Conservation (phyloP, 441 rosid species). For the Pelargonium cotyledonis region DNA sequence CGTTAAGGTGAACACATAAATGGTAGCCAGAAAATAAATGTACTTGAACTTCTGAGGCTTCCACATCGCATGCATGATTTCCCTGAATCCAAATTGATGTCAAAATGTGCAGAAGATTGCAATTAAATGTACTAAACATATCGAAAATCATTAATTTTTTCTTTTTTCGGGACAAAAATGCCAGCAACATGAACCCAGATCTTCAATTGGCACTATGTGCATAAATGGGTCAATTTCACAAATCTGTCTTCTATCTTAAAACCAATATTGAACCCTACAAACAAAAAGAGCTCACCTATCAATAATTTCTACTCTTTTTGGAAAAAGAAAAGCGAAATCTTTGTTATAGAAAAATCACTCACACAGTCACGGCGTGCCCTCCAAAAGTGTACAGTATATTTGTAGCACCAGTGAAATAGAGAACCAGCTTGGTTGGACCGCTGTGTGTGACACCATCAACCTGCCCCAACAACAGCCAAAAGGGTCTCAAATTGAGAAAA, state of each 20-base stretch:
- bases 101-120: not conserved
- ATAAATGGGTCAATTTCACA: not conserved
- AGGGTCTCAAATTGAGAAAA: not conserved
- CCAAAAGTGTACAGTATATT: conserved; percentile 57
- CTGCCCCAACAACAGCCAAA: conserved; percentile 15
- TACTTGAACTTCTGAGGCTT: conserved; percentile 52
- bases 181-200: conserved; percentile 6
- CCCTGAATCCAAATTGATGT: conserved; percentile 28
- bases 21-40: conserved; percentile 46
- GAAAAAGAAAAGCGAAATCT: conserved; percentile 3
- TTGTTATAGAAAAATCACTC: conserved; percentile 20
- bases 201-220: not conserved
- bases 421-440: conserved; percentile 42
- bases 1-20: conserved; percentile 50
- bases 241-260: conserved; percentile 7
- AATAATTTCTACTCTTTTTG: no score
- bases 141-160: no score
- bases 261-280: conserved; percentile 6
- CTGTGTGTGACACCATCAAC: conserved; percentile 43
- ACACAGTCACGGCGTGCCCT: conserved; percentile 62
- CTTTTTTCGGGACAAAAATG: not conserved
- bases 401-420: conserved; percentile 65
- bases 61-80: conserved; percentile 76
- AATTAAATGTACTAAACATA: no score
- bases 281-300: not conserved